Evolutionary conservation across 768 basidiomycete species (phyloP), one percentile per base, ranked within the genome.

Genomic region (Cyclocybe aegerita): DNA sequence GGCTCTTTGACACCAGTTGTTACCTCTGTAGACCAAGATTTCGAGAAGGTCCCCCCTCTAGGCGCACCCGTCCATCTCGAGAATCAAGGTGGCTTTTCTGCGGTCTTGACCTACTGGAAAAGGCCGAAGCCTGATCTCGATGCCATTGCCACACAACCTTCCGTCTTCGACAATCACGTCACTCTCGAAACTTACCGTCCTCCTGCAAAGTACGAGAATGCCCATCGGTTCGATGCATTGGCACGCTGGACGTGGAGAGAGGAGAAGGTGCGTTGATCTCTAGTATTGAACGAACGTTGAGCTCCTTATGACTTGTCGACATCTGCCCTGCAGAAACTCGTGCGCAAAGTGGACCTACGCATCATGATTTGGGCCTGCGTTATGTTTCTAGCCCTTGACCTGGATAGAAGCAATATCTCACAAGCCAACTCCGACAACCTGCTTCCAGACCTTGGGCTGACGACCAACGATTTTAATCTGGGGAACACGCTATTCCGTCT

Each of bases 191-290:
- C 66, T 4, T 83, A 83, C 61, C 70, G 74, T 0, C 83, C 82
- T 2, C 78, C 78, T 7, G 65, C 75, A 4, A 55, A 66, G 46
- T 85, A 81, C 49, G 84, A 86, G 65, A 85, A 85, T 57, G 57
- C 74, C 5, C 81, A 81, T 55, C 75, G 84, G 1, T 87, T 90
- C 57, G 81, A 88, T 60, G 80, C 82, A 1, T 44, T 64, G 11
- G 85, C 84, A 14, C 76, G 85, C 7, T 88, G 86, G 86, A 86
- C 86, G 7, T 85, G 80, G 78, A 61, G 81, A 36, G 85, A 88
- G 64, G 86, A 88, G 65, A 71, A 71, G 64, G 78, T 79, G 48
- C 46, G 72, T 55, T 6, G 16, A n/a, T 35, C 14, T 35, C 40
- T 36, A 7, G 37, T 30, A 4, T 30, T 37, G 9, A 16, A 12